phyloP scores from a whole-genome alignment of 768 basidiomycete species.

The Baorangia bicolor region DNA sequence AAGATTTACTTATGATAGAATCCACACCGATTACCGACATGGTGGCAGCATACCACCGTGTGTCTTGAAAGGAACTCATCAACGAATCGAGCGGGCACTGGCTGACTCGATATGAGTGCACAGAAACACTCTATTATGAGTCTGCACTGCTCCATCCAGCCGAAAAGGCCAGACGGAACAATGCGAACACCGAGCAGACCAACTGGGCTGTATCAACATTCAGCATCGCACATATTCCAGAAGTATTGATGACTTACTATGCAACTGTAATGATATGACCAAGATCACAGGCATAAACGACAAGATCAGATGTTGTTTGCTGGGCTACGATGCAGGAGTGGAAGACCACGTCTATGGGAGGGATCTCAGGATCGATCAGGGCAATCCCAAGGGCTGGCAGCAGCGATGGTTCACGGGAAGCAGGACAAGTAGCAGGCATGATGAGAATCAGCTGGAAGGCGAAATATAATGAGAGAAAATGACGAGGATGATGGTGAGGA shows the following conservation, averaged over 20 bases:
- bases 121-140: background rate
- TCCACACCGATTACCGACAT: no score
- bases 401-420: no score
- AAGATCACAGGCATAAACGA: background rate
- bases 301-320: background rate
- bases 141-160: background rate
- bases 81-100: background rate
- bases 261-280: background rate
- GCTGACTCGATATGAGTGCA: background rate
- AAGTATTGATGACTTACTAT: background rate
- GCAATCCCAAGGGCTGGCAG: background rate
- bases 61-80: background rate
- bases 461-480: no score
- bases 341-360: background rate
- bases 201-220: background rate
- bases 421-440: no score
- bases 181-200: background rate
- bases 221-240: background rate
- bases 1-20: background rate
- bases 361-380: background rate
- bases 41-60: background rate
- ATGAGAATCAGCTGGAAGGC: no score
- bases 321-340: background rate
- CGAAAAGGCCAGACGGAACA: background rate
- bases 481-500: no score